Evolutionary conservation across 2,329 filamentous ascomycete genomes (phyloP).

Genomic region (Xylariaceae sp.): DNA sequence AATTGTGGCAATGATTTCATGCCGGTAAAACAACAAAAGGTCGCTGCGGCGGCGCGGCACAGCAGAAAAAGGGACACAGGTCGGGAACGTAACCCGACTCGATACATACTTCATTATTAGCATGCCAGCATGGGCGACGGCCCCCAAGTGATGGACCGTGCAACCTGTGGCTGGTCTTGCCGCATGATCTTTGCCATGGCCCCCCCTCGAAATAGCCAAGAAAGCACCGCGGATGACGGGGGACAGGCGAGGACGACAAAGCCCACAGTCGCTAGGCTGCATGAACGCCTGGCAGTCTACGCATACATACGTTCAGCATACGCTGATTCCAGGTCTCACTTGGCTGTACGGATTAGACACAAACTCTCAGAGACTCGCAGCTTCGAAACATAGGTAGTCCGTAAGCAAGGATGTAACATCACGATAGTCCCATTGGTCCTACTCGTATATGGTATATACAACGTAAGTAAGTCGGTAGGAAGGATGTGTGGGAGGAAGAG

Average conservation of each 20-base stretch:
- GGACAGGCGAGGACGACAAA: conserved; percentile 26
- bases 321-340: background rate
- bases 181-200: background rate
- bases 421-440: background rate
- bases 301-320: background rate
- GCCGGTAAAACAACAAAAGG: conserved; percentile 35
- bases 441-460: too few relatives aligned
- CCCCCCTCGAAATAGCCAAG: conserved; percentile 2
- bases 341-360: background rate
- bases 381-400: background rate
- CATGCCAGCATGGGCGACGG: conserved; percentile 13
- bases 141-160: background rate
- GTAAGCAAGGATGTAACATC: background rate
- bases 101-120: too few relatives aligned
- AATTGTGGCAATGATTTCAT: conserved; percentile 35
- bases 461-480: background rate
- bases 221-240: conserved; percentile 13
- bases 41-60: conserved; percentile 31
- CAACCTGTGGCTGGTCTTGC: background rate
- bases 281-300: conserved; percentile 35
- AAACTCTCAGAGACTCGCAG: background rate
- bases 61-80: conserved; percentile 29
- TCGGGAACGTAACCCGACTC: conserved; percentile 35
- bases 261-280: conserved; percentile 32
- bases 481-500: conserved; percentile 15